Conservation (phyloP, 164 flowering plant genomes). For the Protea cynaroides region DNA sequence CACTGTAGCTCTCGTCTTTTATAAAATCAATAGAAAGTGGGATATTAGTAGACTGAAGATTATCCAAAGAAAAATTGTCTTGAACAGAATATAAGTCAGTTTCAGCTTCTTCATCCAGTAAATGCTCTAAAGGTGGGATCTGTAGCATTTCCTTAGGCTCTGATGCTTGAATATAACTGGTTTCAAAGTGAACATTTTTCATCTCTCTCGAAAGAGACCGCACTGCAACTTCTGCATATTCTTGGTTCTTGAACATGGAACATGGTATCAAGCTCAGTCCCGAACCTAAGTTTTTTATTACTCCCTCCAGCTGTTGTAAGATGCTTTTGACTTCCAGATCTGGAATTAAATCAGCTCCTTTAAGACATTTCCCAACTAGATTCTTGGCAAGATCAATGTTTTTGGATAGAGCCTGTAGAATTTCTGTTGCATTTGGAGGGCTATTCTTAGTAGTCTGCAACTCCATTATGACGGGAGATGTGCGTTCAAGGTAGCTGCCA, state of each 20-base stretch:
- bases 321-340: conserved; percentile 25
- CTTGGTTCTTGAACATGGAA: conserved; percentile 30
- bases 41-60: conserved; percentile 14
- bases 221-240: conserved; percentile 46
- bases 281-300: conserved; percentile 41
- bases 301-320: conserved; percentile 33
- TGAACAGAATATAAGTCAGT: conserved; percentile 43
- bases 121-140: conserved; percentile 1
- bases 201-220: conserved; percentile 52
- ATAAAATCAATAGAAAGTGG: conserved; percentile 17
- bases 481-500: conserved; percentile 56
- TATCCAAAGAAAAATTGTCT: conserved; percentile 21
- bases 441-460: conserved; percentile 27
- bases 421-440: conserved; percentile 30
- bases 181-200: conserved; percentile 31
- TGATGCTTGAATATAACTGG: conserved; percentile 9
- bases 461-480: conserved; percentile 47
- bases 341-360: conserved; percentile 10
- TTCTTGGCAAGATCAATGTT: conserved; percentile 36
- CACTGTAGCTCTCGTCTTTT: conserved; percentile 17
- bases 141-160: conserved; percentile 7
- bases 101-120: conserved; percentile 19
- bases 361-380: conserved; percentile 24
- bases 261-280: conserved; percentile 44
- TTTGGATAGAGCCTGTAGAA: conserved; percentile 39